Conservation (phyloP, 2,329 filamentous ascomycete species). For the Trichoderma polysporum region DNA sequence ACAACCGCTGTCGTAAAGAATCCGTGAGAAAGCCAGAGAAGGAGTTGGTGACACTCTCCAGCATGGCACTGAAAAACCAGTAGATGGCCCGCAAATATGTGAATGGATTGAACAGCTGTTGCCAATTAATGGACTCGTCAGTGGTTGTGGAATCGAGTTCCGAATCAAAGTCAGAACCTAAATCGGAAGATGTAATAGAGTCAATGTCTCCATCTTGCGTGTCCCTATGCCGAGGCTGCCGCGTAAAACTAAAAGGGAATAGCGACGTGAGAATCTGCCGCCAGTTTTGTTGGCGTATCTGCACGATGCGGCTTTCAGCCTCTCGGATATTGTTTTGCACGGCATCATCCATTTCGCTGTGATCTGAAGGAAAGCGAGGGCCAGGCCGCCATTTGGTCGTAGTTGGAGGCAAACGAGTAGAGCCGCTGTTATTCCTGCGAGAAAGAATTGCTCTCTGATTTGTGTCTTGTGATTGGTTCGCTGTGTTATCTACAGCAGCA, state of each 20-base stretch:
- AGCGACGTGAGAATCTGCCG: constrained; percentile 27
- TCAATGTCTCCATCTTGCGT: not conserved
- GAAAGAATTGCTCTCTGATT: not conserved
- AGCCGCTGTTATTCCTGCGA: not conserved
- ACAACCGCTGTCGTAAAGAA: constrained; percentile 18
- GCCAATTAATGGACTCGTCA: constrained; percentile 27
- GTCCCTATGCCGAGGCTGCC: not conserved
- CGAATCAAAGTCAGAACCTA: constrained; percentile 18
- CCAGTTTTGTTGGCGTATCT: constrained; percentile 11
- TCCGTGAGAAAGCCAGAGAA: constrained; percentile 21
- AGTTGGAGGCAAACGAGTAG: not conserved
- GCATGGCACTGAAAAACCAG: constrained; percentile 27
- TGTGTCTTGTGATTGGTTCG: not conserved
- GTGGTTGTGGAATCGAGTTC: constrained; percentile 22
- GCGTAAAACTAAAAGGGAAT: not conserved
- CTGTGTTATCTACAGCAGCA: too few species aligned
- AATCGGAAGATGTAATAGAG: not conserved
- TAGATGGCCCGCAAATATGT: constrained; percentile 32
- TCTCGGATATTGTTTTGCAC: constrained; percentile 27
- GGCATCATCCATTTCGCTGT: constrained; percentile 28
- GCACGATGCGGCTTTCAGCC: constrained; percentile 19
- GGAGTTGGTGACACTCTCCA: constrained; percentile 25
- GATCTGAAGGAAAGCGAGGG: constrained; percentile 16
- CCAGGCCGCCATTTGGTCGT: not conserved
- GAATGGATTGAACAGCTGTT: constrained; percentile 33